These are phyloP conservation scores for Aspergillus carbonarius DNA, from an alignment of 2,329 filamentous ascomycete species.

Conservation along the genomic window DNA sequence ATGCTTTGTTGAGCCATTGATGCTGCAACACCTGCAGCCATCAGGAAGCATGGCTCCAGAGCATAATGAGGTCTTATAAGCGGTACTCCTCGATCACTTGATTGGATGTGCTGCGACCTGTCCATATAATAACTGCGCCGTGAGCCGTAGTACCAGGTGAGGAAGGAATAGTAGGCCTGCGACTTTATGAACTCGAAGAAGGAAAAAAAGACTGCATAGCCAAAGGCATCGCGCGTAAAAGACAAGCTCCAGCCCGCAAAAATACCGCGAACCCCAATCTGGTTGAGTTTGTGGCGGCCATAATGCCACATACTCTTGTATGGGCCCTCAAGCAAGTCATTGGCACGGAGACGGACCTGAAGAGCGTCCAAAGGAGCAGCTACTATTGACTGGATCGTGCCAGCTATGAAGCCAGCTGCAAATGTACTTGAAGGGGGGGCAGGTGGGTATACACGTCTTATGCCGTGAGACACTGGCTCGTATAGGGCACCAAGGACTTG, in stretches of 20 bases:
- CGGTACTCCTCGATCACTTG: conserved; percentile 35
- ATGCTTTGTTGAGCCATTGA: conserved; percentile 59
- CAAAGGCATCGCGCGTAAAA: conserved; percentile 60
- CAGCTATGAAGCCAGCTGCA: conserved; percentile 59
- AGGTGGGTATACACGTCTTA: conserved; percentile 61
- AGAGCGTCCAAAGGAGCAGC: conserved; percentile 65
- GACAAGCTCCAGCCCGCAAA: conserved; percentile 64
- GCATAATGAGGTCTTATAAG: conserved; percentile 63
- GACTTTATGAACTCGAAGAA: conserved; percentile 64
- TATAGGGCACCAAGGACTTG: conserved; percentile 59
- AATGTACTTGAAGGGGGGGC: conserved; percentile 55
- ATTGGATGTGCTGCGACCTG: conserved; percentile 26
- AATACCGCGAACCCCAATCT: conserved; percentile 61
- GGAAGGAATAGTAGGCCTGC: conserved; percentile 61
- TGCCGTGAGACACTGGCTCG: conserved; percentile 56
- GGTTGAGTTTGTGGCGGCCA: conserved; percentile 55
- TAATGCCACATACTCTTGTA: conserved; percentile 66
- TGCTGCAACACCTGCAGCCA: conserved; percentile 59
- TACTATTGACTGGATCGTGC: conserved; percentile 59
- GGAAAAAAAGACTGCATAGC: conserved; percentile 62
- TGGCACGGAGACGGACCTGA: conserved; percentile 60
- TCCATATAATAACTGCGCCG: conserved; percentile 30
- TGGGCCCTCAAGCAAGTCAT: conserved; percentile 58
- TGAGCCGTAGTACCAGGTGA: conserved; percentile 58
- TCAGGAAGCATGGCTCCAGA: conserved; percentile 61